Percentiles rank a stretch among this genome's conserved stretches.
Conservation (phyloP, 331 rosid genomes). For the Spiraea crenata region DNA sequence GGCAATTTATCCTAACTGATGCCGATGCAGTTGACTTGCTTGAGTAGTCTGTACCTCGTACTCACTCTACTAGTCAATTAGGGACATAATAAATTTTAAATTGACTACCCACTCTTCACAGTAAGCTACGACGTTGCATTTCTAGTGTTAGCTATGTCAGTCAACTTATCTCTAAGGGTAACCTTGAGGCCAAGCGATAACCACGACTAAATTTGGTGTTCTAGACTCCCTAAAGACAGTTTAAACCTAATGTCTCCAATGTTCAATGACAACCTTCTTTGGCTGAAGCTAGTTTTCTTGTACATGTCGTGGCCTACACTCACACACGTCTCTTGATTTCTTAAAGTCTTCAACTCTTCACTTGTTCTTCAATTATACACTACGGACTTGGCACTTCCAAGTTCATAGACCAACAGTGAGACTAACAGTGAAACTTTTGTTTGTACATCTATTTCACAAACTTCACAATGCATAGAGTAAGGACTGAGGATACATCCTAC, state of each 20-base stretch:
- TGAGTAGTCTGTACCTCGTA: too few species aligned
- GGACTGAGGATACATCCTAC: neutral
- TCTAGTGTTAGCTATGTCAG: neutral
- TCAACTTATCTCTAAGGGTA: neutral
- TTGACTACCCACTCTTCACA: too few species aligned
- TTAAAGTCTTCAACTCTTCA: neutral
- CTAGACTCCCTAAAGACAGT: neutral
- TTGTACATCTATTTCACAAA: too few species aligned
- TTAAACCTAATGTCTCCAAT: neutral
- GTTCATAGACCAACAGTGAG: neutral
- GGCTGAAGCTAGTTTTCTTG: neutral
- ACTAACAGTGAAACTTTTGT: too few species aligned
- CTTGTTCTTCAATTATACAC: neutral
- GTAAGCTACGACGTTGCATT: too few species aligned
- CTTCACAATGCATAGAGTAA: neutral
- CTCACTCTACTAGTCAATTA: too few species aligned
- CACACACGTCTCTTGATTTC: neutral
- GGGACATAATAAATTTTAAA: too few species aligned
- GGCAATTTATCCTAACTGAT: too few species aligned
- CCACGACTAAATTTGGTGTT: neutral
- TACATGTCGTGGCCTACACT: neutral
- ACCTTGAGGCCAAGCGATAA: neutral
- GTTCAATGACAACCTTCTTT: neutral
- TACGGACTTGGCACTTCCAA: neutral
- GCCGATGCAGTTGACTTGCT: too few species aligned